Conservation (phyloP, 768 basidiomycete species). For the Coprinellus micaceus region DNA sequence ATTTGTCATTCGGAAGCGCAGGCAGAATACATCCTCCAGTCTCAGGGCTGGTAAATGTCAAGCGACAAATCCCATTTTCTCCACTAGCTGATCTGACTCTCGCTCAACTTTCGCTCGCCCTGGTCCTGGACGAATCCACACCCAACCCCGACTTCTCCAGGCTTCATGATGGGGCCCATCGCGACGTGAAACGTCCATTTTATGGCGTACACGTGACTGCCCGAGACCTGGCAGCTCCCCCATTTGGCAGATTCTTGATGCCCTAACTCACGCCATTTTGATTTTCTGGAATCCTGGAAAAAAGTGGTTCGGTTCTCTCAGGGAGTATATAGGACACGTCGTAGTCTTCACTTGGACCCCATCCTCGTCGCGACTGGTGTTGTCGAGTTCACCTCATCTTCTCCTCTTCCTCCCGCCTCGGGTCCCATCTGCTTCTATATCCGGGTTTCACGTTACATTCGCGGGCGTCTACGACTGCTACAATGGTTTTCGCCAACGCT, state of each 20-base stretch:
- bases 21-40: too few species aligned
- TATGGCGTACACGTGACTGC: not conserved
- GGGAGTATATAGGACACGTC: conserved; percentile 3
- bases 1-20: too few species aligned
- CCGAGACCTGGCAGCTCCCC: not conserved
- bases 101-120: not conserved
- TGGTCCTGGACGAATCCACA: not conserved
- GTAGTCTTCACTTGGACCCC: not conserved
- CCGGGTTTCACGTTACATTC: not conserved
- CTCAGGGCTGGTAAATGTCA: too few species aligned
- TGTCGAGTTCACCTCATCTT: not conserved
- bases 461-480: too few species aligned
- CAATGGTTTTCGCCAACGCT: conserved; percentile 6
- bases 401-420: not conserved
- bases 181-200: not conserved
- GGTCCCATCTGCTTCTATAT: not conserved
- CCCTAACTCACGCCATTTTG: conserved; percentile 12
- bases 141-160: not conserved
- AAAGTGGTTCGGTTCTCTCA: conserved; percentile 9
- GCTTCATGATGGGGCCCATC: not conserved
- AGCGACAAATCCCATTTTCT: too few species aligned
- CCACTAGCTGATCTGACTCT: too few species aligned
- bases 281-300: conserved; percentile 4
- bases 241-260: not conserved
- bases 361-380: not conserved